Conservation (phyloP, 2,329 filamentous ascomycete genomes). For the Cordyceps javanica region DNA sequence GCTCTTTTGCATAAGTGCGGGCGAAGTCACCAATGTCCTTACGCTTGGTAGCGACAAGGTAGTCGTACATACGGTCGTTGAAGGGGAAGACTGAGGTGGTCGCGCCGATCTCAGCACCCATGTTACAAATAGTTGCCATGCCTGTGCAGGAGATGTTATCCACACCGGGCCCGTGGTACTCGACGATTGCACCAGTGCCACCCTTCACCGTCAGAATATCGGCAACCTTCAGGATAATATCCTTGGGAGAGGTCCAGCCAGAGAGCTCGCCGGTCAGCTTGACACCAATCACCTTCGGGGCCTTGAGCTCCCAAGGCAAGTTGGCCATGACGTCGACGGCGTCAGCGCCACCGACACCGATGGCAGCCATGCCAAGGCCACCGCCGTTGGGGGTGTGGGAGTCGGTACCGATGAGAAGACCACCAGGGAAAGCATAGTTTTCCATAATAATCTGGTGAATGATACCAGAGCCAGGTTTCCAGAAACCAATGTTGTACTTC, state of each 20-base stretch:
- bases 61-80: conserved; percentile 97
- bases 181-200: conserved; percentile 85
- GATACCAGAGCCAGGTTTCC: conserved; percentile 96
- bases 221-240: conserved; percentile 95
- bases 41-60: conserved; percentile 87
- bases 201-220: conserved; percentile 97
- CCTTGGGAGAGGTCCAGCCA: conserved; percentile 92
- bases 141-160: conserved; percentile 64
- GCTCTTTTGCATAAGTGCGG: conserved; percentile 74
- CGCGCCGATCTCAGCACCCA: conserved; percentile 69
- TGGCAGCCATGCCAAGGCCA: conserved; percentile 90
- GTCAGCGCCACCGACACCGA: conserved; percentile 96
- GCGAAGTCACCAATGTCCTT: conserved; percentile 86
- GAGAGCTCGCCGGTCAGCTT: conserved; percentile 84
- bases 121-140: conserved; percentile 54
- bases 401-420: conserved; percentile 94
- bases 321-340: conserved; percentile 98
- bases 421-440: conserved; percentile 99
- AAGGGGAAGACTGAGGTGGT: conserved; percentile 96
- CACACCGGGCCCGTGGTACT: conserved; percentile 67
- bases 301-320: conserved; percentile 97
- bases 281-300: conserved; percentile 93
- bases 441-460: conserved; percentile 98
- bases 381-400: conserved; percentile 96
- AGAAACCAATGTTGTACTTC: conserved; percentile 99